Evolutionary conservation across 371 early-diverging fungal genomes (phyloP).

Genomic region (Mucor velutinosus): DNA sequence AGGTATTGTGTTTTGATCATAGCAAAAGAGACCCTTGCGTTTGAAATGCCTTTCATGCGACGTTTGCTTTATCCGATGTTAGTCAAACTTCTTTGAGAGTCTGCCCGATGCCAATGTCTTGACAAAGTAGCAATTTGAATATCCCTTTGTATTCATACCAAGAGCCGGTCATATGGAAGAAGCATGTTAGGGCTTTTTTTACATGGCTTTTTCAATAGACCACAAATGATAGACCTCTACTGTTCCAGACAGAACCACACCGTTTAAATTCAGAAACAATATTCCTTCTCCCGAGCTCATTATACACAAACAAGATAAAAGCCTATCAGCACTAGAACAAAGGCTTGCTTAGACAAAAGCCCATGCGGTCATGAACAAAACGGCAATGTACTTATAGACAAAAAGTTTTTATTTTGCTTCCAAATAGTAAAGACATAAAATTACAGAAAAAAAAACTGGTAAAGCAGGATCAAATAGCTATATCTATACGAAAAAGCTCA

Average conservation of each 20-base stretch:
- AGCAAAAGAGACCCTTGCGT: no score
- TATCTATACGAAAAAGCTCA: not conserved
- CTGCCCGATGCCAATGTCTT: no score
- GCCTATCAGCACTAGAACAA: not conserved
- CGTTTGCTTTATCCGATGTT: no score
- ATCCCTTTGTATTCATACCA: not conserved
- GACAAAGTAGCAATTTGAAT: not conserved
- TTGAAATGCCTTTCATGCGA: no score
- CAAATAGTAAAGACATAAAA: not conserved
- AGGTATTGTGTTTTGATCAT: no score
- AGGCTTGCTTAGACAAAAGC: not conserved
- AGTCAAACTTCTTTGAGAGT: not conserved
- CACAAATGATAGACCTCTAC: not conserved
- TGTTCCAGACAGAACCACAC: not conserved
- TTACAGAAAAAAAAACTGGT: not conserved
- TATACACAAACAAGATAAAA: not conserved
- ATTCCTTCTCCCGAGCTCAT: not conserved
- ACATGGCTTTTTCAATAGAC: not conserved
- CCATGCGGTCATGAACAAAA: no score
- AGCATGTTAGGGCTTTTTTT: not conserved
- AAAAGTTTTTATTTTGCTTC: not conserved
- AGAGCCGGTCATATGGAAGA: not conserved
- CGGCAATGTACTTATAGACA: not conserved
- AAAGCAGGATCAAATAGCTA: not conserved
- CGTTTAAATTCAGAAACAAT: not conserved